A percentile compares a stretch with the other conserved stretches of the same genome.
Conservation (phyloP, 345 rosid genomes). For the Triadica sebifera region DNA sequence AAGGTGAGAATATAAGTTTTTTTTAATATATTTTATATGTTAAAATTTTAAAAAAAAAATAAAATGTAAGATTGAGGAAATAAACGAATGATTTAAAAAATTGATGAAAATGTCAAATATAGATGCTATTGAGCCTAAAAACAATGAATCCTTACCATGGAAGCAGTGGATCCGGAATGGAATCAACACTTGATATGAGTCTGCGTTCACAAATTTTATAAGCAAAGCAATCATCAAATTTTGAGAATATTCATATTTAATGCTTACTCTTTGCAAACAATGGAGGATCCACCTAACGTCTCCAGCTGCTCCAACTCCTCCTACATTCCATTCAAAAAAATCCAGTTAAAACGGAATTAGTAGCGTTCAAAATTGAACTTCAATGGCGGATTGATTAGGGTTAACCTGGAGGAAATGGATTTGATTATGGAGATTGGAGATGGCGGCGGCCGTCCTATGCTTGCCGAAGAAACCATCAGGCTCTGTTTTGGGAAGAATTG, state of each 20-base stretch:
- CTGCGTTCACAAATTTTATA: slow-evolving; percentile 15
- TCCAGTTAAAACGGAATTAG: not conserved
- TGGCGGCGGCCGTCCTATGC: slow-evolving; percentile 42
- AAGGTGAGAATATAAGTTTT: too few relatives aligned
- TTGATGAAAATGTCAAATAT: too few relatives aligned
- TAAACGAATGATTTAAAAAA: too few relatives aligned
- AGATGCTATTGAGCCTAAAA: not conserved
- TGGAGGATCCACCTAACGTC: slow-evolving; percentile 39
- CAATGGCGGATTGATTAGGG: not conserved
- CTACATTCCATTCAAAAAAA: slow-evolving; percentile 5
- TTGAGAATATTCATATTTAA: not conserved
- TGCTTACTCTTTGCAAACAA: slow-evolving; percentile 43
- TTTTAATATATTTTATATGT: too few relatives aligned
- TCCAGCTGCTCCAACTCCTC: slow-evolving; percentile 48
- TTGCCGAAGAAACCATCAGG: slow-evolving; percentile 26
- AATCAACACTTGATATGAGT: slow-evolving; percentile 34
- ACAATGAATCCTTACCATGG: slow-evolving; percentile 30
- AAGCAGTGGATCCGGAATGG: slow-evolving; percentile 43
- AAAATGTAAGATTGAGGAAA: too few relatives aligned
- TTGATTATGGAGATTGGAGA: slow-evolving; percentile 35
- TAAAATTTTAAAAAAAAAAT: too few relatives aligned
- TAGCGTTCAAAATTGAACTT: not conserved
- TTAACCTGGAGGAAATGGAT: slow-evolving; percentile 36
- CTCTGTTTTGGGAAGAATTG: not conserved
- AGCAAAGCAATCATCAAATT: not conserved